Evolutionary conservation across 2,329 filamentous ascomycete species (phyloP).

Genomic region (Penicillium sp.): DNA sequence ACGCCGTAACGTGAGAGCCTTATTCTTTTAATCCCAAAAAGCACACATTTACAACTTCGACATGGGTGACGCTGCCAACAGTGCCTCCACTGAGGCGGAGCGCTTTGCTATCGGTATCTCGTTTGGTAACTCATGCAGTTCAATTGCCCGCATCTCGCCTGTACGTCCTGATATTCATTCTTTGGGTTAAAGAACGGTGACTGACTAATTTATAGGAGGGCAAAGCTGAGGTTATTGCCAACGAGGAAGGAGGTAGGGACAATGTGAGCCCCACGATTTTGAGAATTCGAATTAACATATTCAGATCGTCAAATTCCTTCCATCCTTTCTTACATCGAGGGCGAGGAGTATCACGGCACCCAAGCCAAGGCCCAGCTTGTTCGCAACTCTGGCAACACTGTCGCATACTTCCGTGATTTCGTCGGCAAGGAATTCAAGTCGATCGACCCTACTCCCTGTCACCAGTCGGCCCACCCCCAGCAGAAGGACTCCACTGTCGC

Average conservation of each 20-base stretch:
- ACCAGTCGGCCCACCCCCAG: conserved; percentile 82
- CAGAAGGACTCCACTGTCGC: conserved; percentile 62
- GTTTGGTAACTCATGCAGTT: conserved; percentile 97
- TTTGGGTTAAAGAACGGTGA: not conserved
- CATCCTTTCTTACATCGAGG: conserved; percentile 85
- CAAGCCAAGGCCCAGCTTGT: conserved; percentile 92
- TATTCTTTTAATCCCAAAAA: conserved; percentile 9
- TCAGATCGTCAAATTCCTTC: conserved; percentile 93
- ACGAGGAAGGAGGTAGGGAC: conserved; percentile 82
- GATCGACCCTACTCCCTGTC: conserved; percentile 91
- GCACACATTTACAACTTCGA: conserved; percentile 15
- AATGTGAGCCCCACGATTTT: conserved; percentile 4
- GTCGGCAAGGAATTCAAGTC: conserved; percentile 92
- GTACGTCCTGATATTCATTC: conserved; percentile 32
- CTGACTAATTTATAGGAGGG: conserved; percentile 54
- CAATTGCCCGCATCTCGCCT: conserved; percentile 74
- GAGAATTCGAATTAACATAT: conserved; percentile 14
- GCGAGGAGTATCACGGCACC: conserved; percentile 91
- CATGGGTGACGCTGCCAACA: conserved; percentile 49
- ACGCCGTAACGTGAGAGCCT: conserved; percentile 12
- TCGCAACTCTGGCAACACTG: conserved; percentile 83
- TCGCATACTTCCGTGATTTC: conserved; percentile 93
- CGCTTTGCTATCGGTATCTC: conserved; percentile 80
- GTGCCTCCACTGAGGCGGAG: conserved; percentile 41
- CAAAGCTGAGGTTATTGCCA: conserved; percentile 94